Evolutionary conservation across 1,284 basidiomycete genomes (phyloP), one percentile per base, ranked within the genome.

Genomic region (Caloboletus inedulis): DNA sequence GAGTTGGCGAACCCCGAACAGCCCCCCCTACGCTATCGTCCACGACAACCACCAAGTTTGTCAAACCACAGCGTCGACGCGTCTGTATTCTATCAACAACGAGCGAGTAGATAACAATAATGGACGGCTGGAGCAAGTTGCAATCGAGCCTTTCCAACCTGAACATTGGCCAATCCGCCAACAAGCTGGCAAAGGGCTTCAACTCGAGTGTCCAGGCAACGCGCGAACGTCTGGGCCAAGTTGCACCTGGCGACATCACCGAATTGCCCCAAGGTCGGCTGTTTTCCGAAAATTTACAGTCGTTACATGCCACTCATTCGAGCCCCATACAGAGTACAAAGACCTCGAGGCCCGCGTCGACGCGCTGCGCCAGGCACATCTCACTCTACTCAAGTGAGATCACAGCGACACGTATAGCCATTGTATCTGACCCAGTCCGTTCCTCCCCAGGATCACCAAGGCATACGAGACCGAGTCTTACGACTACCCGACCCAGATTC

Each of bases 281-380:
- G 13, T 35, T 45, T 47, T 13, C 12, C 12, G 45, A 51, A 33
- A 59, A 58, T 35, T 40, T 27, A 8, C 7, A 1, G 27, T 51
- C 44, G 29, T 50, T n/a, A n/a, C 23, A 35, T 33, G 14, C 43
- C 43, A 58, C 48, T 0, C 19, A 14, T 27, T 49, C 10, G 9
- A 27, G 2, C 59, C 40, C 40, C 21, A 37, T 53, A 16, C 73
- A 91, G 95, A 99, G 71, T 99, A 99, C 82, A 94, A 88, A 70
- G 91, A 95, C 66, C 85, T 99, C 62, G 96, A 99, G 74, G 78
- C 87, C 43, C 87, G 94, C 51, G 96, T 99, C 36, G 97, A 99
- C 73, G 92, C 92, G 33, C 83, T 99, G 49, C 85, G 88, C 63
- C 75, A 79, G 50, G 86, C 90, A 1, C 95, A 98, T 71, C 69